These are phyloP conservation scores for Stagonosporopsis rhizophila DNA, from an alignment of 2,329 filamentous ascomycete genomes.

Conservation along the genomic window DNA sequence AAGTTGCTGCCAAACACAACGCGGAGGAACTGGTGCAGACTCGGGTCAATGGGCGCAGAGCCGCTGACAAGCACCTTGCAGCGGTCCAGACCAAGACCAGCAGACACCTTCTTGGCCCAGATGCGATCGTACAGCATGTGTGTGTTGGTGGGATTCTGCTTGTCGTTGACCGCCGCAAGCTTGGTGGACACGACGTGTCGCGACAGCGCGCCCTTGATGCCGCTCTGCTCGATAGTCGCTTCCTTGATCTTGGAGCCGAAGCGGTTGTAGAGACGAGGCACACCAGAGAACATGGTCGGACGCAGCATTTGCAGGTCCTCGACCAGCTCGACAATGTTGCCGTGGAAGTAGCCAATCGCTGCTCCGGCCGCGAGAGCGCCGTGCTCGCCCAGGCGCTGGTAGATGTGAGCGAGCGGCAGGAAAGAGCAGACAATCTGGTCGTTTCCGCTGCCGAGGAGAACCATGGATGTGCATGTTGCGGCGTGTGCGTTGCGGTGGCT, in stretches of 20 bases:
- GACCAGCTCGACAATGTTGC: constrained; percentile 82
- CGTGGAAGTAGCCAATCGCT: constrained; percentile 90
- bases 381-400: constrained; percentile 84
- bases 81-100: constrained; percentile 81
- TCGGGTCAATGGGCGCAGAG: constrained; percentile 87
- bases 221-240: constrained; percentile 78
- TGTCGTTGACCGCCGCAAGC: constrained; percentile 75
- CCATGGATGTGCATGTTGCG: constrained; percentile 68
- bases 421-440: constrained; percentile 81
- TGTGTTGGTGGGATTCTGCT: constrained; percentile 75
- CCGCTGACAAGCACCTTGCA: constrained; percentile 80
- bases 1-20: constrained; percentile 81
- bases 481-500: constrained; percentile 83
- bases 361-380: constrained; percentile 73
- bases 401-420: constrained; percentile 93
- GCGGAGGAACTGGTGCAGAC: constrained; percentile 86
- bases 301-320: constrained; percentile 90
- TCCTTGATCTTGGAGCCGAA: constrained; percentile 84
- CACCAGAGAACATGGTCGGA: constrained; percentile 84
- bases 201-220: constrained; percentile 81
- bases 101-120: constrained; percentile 86
- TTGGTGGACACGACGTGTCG: constrained; percentile 82
- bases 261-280: constrained; percentile 89
- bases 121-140: constrained; percentile 84
- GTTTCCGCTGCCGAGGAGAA: constrained; percentile 59